Evolutionary conservation across 2,329 filamentous ascomycete species (phyloP).

Genomic region (Parascedosporium putredinis): DNA sequence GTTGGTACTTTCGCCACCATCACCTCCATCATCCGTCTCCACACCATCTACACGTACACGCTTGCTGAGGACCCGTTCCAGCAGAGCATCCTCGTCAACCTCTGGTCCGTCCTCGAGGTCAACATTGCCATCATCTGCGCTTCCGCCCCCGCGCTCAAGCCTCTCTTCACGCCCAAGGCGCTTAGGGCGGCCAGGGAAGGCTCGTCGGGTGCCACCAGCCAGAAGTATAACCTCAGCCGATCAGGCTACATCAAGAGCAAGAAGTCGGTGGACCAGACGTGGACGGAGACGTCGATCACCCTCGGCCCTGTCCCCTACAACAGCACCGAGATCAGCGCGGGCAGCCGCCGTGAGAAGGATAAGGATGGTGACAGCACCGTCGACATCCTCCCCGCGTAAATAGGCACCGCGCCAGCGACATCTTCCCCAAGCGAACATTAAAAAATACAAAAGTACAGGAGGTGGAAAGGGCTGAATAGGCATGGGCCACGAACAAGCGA

Average conservation of each 20-base stretch:
- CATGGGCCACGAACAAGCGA: no score
- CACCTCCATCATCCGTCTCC: constrained; percentile 27
- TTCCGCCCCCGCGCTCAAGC: constrained; percentile 38
- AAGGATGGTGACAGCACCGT: constrained; percentile 1
- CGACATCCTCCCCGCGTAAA: background rate
- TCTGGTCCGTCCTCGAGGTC: constrained; percentile 38
- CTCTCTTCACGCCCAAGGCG: constrained; percentile 27
- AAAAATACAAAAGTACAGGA: no score
- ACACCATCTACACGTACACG: constrained; percentile 28
- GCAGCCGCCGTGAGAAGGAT: background rate
- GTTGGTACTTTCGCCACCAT: constrained; percentile 26
- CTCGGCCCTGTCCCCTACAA: background rate
- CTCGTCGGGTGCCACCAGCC: constrained; percentile 2
- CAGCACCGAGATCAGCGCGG: background rate
- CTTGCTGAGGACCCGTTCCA: constrained; percentile 24
- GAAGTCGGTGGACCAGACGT: constrained; percentile 8
- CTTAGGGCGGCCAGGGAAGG: constrained; percentile 16
- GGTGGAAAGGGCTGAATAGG: no score
- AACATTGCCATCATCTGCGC: constrained; percentile 39
- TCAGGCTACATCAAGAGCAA: constrained; percentile 8
- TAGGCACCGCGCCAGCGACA: no score
- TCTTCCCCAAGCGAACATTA: no score
- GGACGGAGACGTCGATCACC: background rate
- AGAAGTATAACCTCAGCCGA: background rate
- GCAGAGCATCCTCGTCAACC: constrained; percentile 18